These are phyloP conservation scores for Ramaria sp. DNA, from an alignment of 768 basidiomycete genomes.

Conservation along the genomic window DNA sequence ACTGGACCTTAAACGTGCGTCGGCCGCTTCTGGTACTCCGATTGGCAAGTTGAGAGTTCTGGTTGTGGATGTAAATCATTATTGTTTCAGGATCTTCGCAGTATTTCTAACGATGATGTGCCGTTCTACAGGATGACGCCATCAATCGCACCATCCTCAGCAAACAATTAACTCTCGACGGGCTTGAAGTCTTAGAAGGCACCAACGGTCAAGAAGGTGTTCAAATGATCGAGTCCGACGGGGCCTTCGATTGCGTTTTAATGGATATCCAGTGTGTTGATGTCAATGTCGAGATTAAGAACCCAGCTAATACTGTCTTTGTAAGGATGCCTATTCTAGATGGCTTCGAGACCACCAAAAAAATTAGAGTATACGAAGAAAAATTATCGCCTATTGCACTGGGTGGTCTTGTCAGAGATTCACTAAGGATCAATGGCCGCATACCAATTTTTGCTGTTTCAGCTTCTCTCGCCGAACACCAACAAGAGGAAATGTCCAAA, in stretches of 20 bases:
- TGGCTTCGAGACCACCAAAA: slow-evolving; percentile 56
- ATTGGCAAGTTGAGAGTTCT: slow-evolving; percentile 34
- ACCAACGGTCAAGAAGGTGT: slow-evolving; percentile 72
- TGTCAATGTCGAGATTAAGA: not conserved
- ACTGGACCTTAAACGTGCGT: not conserved
- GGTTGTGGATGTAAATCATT: slow-evolving; percentile 50
- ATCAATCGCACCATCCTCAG: slow-evolving; percentile 64
- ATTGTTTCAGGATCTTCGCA: not conserved
- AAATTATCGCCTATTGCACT: not conserved
- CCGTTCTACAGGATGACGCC: slow-evolving; percentile 44
- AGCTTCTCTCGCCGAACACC: slow-evolving; percentile 52
- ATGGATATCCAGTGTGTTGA: slow-evolving; percentile 73
- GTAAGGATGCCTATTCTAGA: slow-evolving; percentile 71
- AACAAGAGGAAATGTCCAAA: slow-evolving; percentile 40
- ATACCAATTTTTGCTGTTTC: slow-evolving; percentile 79
- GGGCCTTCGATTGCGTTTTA: slow-evolving; percentile 58
- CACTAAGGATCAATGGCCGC: slow-evolving; percentile 45
- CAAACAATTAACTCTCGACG: slow-evolving; percentile 56
- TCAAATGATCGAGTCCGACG: slow-evolving; percentile 45
- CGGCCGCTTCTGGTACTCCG: slow-evolving; percentile 4
- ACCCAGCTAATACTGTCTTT: not conserved
- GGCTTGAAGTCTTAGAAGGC: slow-evolving; percentile 52
- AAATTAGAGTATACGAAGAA: slow-evolving; percentile 38
- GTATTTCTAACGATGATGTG: not conserved
- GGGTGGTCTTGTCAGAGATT: slow-evolving; percentile 22